These are phyloP conservation scores for Bauhinia variegata DNA, from an alignment of 306 rosid genomes.

Conservation along the genomic window DNA sequence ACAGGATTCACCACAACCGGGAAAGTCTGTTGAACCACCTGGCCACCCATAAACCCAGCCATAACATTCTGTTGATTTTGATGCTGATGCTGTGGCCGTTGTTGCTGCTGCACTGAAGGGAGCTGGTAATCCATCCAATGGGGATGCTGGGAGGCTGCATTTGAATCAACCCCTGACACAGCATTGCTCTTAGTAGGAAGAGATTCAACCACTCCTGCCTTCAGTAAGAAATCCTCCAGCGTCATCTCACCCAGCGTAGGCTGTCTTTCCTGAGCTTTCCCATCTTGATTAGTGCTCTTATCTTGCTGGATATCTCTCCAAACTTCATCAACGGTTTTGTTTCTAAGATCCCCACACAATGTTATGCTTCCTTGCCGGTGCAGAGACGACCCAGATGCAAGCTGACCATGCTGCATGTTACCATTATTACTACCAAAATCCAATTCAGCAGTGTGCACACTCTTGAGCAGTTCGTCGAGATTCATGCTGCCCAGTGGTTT, in stretches of 20 bases:
- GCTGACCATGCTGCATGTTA: constrained; percentile 49
- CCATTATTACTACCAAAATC: constrained; percentile 45
- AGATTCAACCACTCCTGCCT: constrained; percentile 81
- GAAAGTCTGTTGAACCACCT: constrained; percentile 58
- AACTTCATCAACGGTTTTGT: constrained; percentile 96
- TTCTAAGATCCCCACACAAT: constrained; percentile 65
- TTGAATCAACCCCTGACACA: constrained; percentile 54
- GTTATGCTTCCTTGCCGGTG: constrained; percentile 75
- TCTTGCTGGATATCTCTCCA: constrained; percentile 89
- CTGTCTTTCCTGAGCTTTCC: constrained; percentile 62
- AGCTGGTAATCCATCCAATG: constrained; percentile 76
- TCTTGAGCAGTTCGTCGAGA: constrained; percentile 91
- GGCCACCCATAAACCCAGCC: constrained; percentile 66
- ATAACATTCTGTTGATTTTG: constrained; percentile 60
- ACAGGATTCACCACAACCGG: constrained; percentile 52
- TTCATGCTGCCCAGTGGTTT: constrained; percentile 96
- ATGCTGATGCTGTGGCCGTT: constrained; percentile 48
- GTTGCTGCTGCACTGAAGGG: constrained; percentile 47
- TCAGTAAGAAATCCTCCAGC: constrained; percentile 89
- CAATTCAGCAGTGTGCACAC: constrained; percentile 72
- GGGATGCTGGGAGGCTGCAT: constrained; percentile 46
- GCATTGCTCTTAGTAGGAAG: constrained; percentile 45
- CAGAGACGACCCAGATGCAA: constrained; percentile 44
- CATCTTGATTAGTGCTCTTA: constrained; percentile 49
- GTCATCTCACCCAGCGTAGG: constrained; percentile 94